Base-by-base conservation (phyloP, 805 yeast species). In the Wickerhamiella vanderwaltii region DNA sequence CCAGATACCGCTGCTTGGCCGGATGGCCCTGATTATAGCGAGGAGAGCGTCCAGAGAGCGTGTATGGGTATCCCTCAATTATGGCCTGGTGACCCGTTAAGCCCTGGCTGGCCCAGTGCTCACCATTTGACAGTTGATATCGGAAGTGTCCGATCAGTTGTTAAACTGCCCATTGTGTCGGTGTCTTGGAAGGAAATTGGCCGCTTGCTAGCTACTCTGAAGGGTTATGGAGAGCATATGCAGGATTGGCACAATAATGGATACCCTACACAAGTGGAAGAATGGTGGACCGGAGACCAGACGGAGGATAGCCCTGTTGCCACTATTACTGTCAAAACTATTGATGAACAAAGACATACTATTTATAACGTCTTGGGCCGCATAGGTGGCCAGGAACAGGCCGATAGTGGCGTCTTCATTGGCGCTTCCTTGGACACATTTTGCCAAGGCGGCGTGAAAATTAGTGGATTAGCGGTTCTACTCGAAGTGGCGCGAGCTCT, bases 341-440 rank as follows among this genome's bases (percentile, higher is more conserved):
- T 44, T 57, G 75, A 53, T 62, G 70, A 30, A 59, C 47, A 50
- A 3, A 45, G 70, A 3, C 94, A 88, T 48, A 72, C 73, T 15
- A 64, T 80, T 3, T 77, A 91, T 83, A 83, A 86, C 54, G 74
- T 87, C 1, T 56, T 84, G 20, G 94, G 88, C 1, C 72, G 77
- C 34, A 73, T 87, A 17, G 68, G 71, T 25, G 96, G 96, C 9
- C 63, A 77, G 35, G 96, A 88, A 55, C 94, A 84, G 60, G 63
- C 66, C 16, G 83, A 74, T 16, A 71, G 73, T 48, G 35, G 24
- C 15, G 61, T 88, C 4, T 65, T 87, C 2, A 72, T 88, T 43
- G 95, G 94, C 1, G 86, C 95, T 0, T 72, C 80, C 4, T 65
- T 95, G 49, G 95, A 86, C 55, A 66, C 94, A 0, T 64, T 76